A percentile compares a stretch with the other conserved stretches of the same genome.
These are phyloP conservation scores for Pythium biforme DNA, from an alignment of 352 stramenopile species.

Conservation along the genomic window DNA sequence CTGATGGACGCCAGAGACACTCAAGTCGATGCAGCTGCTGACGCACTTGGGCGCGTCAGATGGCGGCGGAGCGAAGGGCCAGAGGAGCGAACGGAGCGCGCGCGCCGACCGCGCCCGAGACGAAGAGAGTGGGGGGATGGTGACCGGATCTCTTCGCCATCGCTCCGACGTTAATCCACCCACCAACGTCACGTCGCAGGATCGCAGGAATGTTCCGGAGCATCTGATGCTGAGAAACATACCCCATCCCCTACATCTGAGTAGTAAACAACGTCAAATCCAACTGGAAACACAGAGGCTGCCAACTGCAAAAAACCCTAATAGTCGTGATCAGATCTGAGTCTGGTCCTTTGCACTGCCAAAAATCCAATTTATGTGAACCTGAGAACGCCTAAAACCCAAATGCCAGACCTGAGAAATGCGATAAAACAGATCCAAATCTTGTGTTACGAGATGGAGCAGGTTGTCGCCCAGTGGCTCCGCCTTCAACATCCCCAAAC, in stretches of 20 bases:
- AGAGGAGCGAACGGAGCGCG: constrained; percentile 4
- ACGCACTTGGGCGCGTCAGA: not conserved
- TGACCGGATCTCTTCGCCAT: constrained; percentile 3
- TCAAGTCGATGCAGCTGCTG: not conserved
- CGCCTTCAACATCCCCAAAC: constrained; percentile 7
- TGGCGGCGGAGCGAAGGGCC: not conserved
- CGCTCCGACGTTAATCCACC: not conserved
- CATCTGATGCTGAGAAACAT: not conserved
- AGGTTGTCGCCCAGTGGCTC: not conserved
- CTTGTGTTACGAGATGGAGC: not conserved
- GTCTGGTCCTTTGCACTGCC: not conserved
- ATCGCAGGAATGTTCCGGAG: constrained; percentile 16
- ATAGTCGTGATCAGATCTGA: not conserved
- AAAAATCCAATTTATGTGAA: not conserved
- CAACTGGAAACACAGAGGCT: not conserved
- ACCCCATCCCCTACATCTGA: constrained; percentile 3
- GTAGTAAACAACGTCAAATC: not conserved
- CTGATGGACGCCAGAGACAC: not conserved
- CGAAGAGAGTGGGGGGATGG: not conserved
- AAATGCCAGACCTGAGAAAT: constrained; percentile 3
- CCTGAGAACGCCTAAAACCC: not conserved
- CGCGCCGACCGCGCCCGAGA: not conserved
- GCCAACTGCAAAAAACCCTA: not conserved
- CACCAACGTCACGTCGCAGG: constrained; percentile 14
- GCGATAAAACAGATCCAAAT: constrained; percentile 10